These are phyloP conservation scores for Microsporum canis DNA, from an alignment of 2,329 filamentous ascomycete genomes.

Conservation along the genomic window DNA sequence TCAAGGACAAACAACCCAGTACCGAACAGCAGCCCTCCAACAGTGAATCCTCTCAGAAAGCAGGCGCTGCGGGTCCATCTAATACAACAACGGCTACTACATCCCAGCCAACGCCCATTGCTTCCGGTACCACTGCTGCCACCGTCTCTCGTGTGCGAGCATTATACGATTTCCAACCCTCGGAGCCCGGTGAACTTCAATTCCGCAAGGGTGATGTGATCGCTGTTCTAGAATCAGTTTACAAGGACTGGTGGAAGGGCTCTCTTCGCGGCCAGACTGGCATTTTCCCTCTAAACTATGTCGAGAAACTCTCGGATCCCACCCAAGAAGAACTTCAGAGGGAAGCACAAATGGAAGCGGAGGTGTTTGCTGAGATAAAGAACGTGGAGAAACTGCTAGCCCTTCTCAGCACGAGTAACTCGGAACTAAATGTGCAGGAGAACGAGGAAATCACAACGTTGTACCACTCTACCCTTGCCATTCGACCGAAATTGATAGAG, in stretches of 20 bases:
- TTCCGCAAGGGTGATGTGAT: slow-evolving; percentile 97
- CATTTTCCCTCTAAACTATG: slow-evolving; percentile 97
- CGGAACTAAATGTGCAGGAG: slow-evolving; percentile 70
- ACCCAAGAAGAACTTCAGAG: slow-evolving; percentile 88
- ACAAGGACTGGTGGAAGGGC: slow-evolving; percentile 99
- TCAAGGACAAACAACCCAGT: slow-evolving; percentile 67
- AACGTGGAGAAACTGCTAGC: slow-evolving; percentile 76
- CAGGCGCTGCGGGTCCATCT: slow-evolving; percentile 26
- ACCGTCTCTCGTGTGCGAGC: slow-evolving; percentile 91
- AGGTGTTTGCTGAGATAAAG: slow-evolving; percentile 65
- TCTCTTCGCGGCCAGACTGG: slow-evolving; percentile 88
- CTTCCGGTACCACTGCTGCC: slow-evolving; percentile 82
- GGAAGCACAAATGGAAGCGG: slow-evolving; percentile 88
- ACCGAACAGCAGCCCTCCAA: slow-evolving; percentile 25
- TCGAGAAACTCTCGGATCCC: slow-evolving; percentile 91
- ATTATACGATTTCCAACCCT: slow-evolving; percentile 87
- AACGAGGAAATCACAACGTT: slow-evolving; percentile 89
- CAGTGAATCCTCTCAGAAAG: slow-evolving; percentile 26
- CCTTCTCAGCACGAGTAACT: slow-evolving; percentile 75
- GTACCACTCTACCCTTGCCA: slow-evolving; percentile 88
- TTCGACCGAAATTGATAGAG: slow-evolving; percentile 93
- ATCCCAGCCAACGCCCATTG: slow-evolving; percentile 42
- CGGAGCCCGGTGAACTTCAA: slow-evolving; percentile 85
- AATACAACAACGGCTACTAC: slow-evolving; percentile 21
- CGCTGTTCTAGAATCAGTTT: slow-evolving; percentile 91